Evolutionary conservation across 345 rosid genomes (phyloP).

Genomic region (Eucalyptus cloeziana): DNA sequence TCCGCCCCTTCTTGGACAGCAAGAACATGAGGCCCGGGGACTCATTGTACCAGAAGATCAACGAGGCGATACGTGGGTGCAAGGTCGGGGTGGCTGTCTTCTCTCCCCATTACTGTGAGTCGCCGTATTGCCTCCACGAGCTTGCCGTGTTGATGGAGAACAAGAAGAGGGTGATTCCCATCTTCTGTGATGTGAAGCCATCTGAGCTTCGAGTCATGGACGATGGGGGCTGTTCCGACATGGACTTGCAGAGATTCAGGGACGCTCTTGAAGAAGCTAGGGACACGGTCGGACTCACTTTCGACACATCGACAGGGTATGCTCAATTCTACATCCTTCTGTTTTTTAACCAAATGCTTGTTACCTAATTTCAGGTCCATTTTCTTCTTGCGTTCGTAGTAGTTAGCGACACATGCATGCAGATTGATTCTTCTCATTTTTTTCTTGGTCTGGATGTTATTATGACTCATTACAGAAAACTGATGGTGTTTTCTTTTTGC

Average conservation of each 20-base stretch:
- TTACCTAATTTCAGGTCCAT: neutral
- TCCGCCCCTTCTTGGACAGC: conserved; percentile 61
- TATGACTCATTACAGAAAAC: neutral
- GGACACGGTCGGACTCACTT: conserved; percentile 75
- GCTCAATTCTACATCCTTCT: neutral
- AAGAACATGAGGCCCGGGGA: conserved; percentile 84
- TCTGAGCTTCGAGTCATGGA: conserved; percentile 47
- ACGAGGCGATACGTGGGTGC: conserved; percentile 33
- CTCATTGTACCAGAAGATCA: conserved; percentile 36
- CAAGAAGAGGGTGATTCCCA: conserved; percentile 58
- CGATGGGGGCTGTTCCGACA: conserved; percentile 10
- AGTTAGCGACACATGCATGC: neutral
- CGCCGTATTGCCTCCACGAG: conserved; percentile 76
- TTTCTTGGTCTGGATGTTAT: neutral
- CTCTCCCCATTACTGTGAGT: conserved; percentile 69
- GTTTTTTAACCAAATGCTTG: neutral
- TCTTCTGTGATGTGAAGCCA: conserved; percentile 76
- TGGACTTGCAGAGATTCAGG: conserved; percentile 26
- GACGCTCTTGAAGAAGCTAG: conserved; percentile 61
- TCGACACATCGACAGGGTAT: conserved; percentile 60
- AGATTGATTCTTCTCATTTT: neutral
- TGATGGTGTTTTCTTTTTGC: neutral
- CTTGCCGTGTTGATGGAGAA: conserved; percentile 58
- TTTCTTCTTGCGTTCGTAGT: neutral
- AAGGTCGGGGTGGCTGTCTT: conserved; percentile 65